These are phyloP conservation scores for Elongisporangium anandrum DNA, from an alignment of 352 stramenopile species.

Conservation along the genomic window DNA sequence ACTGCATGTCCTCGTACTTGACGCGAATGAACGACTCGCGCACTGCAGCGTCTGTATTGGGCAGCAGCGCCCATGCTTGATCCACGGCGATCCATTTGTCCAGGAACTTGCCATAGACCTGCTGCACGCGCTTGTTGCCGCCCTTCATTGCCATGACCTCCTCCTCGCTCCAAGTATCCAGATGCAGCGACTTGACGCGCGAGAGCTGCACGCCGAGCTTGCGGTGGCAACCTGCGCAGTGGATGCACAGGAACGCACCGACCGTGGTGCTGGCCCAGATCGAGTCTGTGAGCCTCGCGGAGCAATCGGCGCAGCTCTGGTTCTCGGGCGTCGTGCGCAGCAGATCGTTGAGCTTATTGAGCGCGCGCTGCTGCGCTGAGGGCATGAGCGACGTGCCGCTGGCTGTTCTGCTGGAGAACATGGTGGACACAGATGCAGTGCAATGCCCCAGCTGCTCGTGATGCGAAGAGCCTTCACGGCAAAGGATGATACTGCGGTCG, in stretches of 20 bases:
- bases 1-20: constrained; percentile 71
- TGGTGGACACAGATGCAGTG: neutral
- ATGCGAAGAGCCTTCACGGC: neutral
- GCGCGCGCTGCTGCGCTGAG: constrained; percentile 27
- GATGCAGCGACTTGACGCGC: constrained; percentile 72
- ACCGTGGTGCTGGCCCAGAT: constrained; percentile 95
- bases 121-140: constrained; percentile 64
- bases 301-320: constrained; percentile 79
- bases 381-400: constrained; percentile 15
- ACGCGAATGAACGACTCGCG: constrained; percentile 54
- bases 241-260: constrained; percentile 93
- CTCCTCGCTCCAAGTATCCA: constrained; percentile 74
- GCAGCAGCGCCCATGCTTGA: constrained; percentile 24
- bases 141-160: constrained; percentile 68
- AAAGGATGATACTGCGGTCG: neutral
- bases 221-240: constrained; percentile 93
- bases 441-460: too few relatives aligned
- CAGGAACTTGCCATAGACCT: constrained; percentile 51
- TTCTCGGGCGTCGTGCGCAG: constrained; percentile 58
- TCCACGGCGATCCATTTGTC: constrained; percentile 52
- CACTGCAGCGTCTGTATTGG: constrained; percentile 28
- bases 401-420: constrained; percentile 26
- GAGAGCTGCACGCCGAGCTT: constrained; percentile 95
- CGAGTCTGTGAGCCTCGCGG: constrained; percentile 56
- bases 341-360: constrained; percentile 58